Percentiles rank a stretch among this genome's conserved stretches.
Conservation (phyloP, 106 monocot species). For the Dendrobium chrysotoxum region DNA sequence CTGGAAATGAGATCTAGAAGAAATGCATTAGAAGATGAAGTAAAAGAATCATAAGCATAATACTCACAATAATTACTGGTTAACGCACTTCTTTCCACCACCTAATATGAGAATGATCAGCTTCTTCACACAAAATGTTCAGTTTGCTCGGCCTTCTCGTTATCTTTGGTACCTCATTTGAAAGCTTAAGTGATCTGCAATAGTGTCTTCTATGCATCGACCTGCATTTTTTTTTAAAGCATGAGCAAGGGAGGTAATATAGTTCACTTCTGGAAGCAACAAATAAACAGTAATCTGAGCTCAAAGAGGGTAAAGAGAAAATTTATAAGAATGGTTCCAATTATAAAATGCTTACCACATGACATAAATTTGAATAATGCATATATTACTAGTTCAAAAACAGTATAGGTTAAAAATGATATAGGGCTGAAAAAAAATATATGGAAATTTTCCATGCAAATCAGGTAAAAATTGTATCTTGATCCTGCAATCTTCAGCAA, state of each 20-base stretch:
- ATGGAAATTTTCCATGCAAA: neutral
- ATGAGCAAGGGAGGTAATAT: neutral
- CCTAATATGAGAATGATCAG: slow-evolving; percentile 42
- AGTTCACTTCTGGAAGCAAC: neutral
- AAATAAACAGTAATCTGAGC: neutral
- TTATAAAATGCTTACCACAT: neutral
- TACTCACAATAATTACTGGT: neutral
- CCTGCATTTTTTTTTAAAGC: slow-evolving; percentile 16
- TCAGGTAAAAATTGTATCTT: neutral
- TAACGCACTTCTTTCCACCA: slow-evolving; percentile 91
- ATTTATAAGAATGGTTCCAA: neutral
- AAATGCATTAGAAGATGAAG: neutral
- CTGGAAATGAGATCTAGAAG: slow-evolving; percentile 28
- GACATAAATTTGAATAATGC: neutral
- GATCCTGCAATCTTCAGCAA: neutral
- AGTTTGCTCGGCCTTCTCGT: slow-evolving; percentile 32
- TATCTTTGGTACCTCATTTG: slow-evolving; percentile 23
- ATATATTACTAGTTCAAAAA: neutral
- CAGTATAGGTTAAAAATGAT: neutral
- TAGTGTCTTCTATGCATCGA: slow-evolving; percentile 25
- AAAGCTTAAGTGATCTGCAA: slow-evolving; percentile 22
- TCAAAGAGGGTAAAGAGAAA: slow-evolving; percentile 3
- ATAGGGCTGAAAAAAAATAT: neutral
- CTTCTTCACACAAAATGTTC: slow-evolving; percentile 26
- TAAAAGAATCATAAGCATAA: neutral